phyloP scores from a whole-genome alignment of 169 alveolate genomes.

The Amoebophrya sp. region DNA sequence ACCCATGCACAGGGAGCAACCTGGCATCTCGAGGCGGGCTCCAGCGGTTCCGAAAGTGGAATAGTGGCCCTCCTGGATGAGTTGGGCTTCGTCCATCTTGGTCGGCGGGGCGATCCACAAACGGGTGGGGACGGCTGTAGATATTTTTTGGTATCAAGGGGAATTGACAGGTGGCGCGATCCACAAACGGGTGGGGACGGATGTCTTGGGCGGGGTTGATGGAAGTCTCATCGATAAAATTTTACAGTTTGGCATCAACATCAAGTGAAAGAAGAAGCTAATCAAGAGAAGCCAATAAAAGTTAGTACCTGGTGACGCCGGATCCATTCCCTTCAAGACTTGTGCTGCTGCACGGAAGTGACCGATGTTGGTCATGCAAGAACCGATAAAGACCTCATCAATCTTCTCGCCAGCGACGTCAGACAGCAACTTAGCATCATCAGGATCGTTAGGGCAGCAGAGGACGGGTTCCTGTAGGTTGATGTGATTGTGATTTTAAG shows the following conservation, averaged over 20 bases:
- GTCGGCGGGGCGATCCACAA: constrained; percentile 50
- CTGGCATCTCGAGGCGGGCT: constrained; percentile 47
- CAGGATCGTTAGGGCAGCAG: constrained; percentile 50
- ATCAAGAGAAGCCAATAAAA: too few relatives aligned
- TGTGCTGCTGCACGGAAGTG: constrained; percentile 29
- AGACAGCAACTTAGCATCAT: constrained; percentile 44
- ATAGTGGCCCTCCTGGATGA: neutral
- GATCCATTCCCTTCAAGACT: neutral
- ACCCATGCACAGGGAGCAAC: constrained; percentile 49
- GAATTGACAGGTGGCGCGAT: too few relatives aligned
- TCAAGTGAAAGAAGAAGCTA: too few relatives aligned
- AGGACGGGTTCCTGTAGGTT: constrained; percentile 42
- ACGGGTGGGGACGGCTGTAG: neutral
- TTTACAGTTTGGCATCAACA: too few relatives aligned
- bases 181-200: too few relatives aligned
- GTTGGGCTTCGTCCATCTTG: constrained; percentile 45
- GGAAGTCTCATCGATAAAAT: too few relatives aligned
- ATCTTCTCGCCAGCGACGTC: constrained; percentile 33
- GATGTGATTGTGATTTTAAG: too few relatives aligned
- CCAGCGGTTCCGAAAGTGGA: constrained; percentile 34
- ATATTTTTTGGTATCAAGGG: too few relatives aligned
- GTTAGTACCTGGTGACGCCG: too few relatives aligned
- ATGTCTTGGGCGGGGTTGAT: too few relatives aligned
- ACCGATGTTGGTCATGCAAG: constrained; percentile 46
- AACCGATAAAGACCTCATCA: constrained; percentile 50